Evolutionary conservation across 257 asterid genomes (phyloP), one percentile per base, ranked within the genome.

Genomic region (Thymus quinquecostatus): DNA sequence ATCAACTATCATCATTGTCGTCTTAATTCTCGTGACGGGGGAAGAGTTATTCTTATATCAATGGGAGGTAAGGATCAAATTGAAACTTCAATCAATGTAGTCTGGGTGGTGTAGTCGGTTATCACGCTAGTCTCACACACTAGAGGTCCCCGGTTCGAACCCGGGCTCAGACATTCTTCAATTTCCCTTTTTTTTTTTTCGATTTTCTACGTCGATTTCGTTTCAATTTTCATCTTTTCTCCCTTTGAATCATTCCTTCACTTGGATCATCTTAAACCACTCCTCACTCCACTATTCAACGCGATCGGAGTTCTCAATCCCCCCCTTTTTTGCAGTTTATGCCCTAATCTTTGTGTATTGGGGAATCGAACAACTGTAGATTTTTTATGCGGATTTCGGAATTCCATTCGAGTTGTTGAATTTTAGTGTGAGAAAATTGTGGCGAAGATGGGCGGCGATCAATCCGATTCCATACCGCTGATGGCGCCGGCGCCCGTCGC

Each of bases 101-200:
- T 91, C 93, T 94, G 97, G 95, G 99, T 94, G 97, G 99, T 91
- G 98, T 89, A 89, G 98, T 95, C 12, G 94, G 98, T 89, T 92
- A 92, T 92, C 99, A 92, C 96, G 96, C 93, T 92, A 89, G 98
- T 92, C 96, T 95, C 96, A 92, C 99, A 95, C 98, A 86, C 97
- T 89, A 92, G 95, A 89, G 97, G 97, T 92, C 97, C 98, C 98
- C 96, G 89, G 96, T 95, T 95, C 92, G 97, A 92, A 87, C 97
- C 98, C 96, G 96, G 97, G 92, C 96, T 95, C 89, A 92, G 96
- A 91, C 89, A 85, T 0, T 3, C 21, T 13, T 0, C 6, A 6
- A 2, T 9, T 44, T 7, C 9, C 6, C 13, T 0, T 44, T 43
- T 13, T 14, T 6, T 14, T 53, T 21, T 14, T n/a, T 3, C 1